Conservation (phyloP, 768 basidiomycete genomes). For the Chlorophyllum brunneum region DNA sequence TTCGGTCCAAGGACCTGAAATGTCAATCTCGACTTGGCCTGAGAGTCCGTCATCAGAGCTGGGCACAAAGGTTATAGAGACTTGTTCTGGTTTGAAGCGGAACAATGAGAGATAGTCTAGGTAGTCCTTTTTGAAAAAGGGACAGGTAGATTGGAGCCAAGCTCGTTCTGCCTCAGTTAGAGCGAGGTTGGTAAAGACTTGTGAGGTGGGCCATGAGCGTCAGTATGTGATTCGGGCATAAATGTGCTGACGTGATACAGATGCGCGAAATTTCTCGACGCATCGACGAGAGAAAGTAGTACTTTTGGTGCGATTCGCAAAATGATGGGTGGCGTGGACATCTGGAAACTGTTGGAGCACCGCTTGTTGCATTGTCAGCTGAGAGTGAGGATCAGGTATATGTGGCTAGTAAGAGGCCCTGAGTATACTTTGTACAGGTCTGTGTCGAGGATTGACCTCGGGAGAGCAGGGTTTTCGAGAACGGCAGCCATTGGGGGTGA, state of each 20-base stretch:
- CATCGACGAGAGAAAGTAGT: constrained; percentile 65
- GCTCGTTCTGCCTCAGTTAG: constrained; percentile 57
- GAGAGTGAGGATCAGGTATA: background rate
- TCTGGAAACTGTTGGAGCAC: constrained; percentile 75
- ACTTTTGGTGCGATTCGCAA: constrained; percentile 71
- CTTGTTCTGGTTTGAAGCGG: constrained; percentile 73
- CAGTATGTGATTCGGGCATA: background rate
- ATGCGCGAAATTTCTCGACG: constrained; percentile 53
- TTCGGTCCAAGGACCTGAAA: constrained; percentile 71
- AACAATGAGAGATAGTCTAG: constrained; percentile 71
- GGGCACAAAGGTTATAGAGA: constrained; percentile 63
- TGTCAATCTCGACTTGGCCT: constrained; percentile 72
- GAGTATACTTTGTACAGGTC: constrained; percentile 86
- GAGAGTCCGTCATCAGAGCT: constrained; percentile 39
- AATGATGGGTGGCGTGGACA: constrained; percentile 66
- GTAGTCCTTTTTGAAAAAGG: constrained; percentile 70
- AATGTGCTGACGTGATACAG: constrained; percentile 43
- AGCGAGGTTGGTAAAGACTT: constrained; percentile 66
- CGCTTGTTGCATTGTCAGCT: constrained; percentile 97
- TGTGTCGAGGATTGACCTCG: constrained; percentile 78
- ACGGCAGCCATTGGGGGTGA: constrained; percentile 34
- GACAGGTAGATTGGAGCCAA: constrained; percentile 68
- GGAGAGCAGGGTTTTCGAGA: constrained; percentile 26
- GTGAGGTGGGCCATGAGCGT: background rate
- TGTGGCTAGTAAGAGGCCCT: background rate